Evolutionary conservation across 768 basidiomycete genomes (phyloP), one percentile per base, ranked within the genome.

Genomic region (Zangia roseola): DNA sequence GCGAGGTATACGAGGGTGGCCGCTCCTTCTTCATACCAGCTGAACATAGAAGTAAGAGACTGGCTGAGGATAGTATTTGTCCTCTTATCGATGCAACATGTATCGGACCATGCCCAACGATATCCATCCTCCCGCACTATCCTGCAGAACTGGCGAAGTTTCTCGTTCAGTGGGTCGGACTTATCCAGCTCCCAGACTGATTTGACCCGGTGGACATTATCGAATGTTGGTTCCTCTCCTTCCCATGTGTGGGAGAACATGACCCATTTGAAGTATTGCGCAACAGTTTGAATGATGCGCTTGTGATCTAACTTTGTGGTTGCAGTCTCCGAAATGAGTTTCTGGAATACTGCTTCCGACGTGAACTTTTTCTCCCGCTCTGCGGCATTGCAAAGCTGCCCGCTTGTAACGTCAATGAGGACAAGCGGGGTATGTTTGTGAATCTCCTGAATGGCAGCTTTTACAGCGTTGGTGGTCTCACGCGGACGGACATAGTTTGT

Each of bases 181-280:
- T 14, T 5, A 6, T 40, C 31, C 10, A 44, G 31, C 5, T 33
- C 14, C 42, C 38, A 40, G 43, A 50, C 19, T 6, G 49, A 45
- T 5, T 40, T 10, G 3, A 30, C 42, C 10, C 20, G 6, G 2
- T 39, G 8, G 19, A 49, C 17, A 5, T 49, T 41, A 6, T 43
- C n/a, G 17, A 31, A 43, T 3, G 23, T 26, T 12, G 40, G 39
- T 34, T 46, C 26, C 10, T 10, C 17, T 16, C 45, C 45, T 7
- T 46, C 45, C 45, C 45, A 46, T 3, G 37, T 38, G n/a, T 46
- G 45, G 1, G 45, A 46, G 23, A 46, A 46, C 37, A 40, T 46
- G 25, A 33, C 20, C 16, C 30, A 46, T 23, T 31, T 19, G 16
- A 46, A 46, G 28, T 46, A 40, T 21, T 10, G 31, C 3, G 26